Evolutionary conservation across 2,329 filamentous ascomycete species (phyloP).

Genomic region (Beauveria bassiana): DNA sequence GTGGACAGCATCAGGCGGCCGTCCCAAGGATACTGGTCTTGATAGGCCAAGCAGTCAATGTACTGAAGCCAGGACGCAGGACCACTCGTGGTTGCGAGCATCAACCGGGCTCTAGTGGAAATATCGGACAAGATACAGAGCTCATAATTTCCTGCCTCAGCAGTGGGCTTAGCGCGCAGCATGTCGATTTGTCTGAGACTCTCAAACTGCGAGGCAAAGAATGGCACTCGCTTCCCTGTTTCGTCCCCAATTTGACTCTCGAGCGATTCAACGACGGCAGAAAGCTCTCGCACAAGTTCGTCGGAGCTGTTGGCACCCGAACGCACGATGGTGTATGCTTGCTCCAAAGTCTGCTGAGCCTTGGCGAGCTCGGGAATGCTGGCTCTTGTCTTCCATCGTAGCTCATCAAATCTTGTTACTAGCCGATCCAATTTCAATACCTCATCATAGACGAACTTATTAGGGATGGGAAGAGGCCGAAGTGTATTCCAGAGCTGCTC

Average conservation of each 20-base stretch:
- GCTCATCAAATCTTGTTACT: slow-evolving; percentile 50
- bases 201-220: slow-evolving; percentile 49
- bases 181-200: slow-evolving; percentile 44
- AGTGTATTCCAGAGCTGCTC: slow-evolving; percentile 68
- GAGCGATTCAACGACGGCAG: slow-evolving; percentile 43
- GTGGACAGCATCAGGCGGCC: slow-evolving; percentile 37
- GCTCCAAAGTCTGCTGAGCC: slow-evolving; percentile 46
- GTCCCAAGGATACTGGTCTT: slow-evolving; percentile 31
- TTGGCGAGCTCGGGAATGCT: slow-evolving; percentile 43
- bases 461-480: slow-evolving; percentile 52
- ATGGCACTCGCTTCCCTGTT: slow-evolving; percentile 36
- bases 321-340: slow-evolving; percentile 49
- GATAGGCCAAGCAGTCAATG: slow-evolving; percentile 38
- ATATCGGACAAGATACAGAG: slow-evolving; percentile 41
- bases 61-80: slow-evolving; percentile 37
- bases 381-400: slow-evolving; percentile 51
- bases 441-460: slow-evolving; percentile 36
- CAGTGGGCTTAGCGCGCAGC: slow-evolving; percentile 24
- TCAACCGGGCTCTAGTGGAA: slow-evolving; percentile 26
- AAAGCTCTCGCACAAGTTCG: slow-evolving; percentile 41
- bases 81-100: slow-evolving; percentile 24
- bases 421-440: slow-evolving; percentile 46
- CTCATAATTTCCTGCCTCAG: slow-evolving; percentile 24
- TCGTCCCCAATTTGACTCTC: slow-evolving; percentile 38
- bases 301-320: slow-evolving; percentile 31